Conservation (phyloP, 257 asterid species). For the Solanum raphanifolium region DNA sequence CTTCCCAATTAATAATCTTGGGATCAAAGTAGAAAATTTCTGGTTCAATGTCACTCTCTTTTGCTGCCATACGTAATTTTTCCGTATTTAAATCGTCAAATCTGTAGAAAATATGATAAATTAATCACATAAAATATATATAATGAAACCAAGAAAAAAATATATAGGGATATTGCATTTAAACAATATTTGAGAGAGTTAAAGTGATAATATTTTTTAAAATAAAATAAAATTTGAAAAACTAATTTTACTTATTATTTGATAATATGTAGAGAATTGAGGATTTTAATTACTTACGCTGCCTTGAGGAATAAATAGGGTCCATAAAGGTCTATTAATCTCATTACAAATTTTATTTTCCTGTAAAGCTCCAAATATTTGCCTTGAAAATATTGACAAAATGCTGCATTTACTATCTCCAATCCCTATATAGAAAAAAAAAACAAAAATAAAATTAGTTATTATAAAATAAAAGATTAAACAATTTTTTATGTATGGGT, state of each 20-base stretch:
- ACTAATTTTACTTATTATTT: background rate
- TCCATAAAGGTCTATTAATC: conserved; percentile 61
- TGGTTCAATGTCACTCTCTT: conserved; percentile 24
- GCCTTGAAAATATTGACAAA: conserved; percentile 60
- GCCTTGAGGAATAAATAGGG: conserved; percentile 83
- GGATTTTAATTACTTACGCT: conserved; percentile 38
- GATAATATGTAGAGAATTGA: background rate
- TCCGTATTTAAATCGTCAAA: conserved; percentile 73
- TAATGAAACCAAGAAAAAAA: background rate
- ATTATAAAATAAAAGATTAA: background rate
- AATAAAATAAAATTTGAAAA: background rate
- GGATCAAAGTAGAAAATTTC: conserved; percentile 62
- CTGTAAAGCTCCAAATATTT: conserved; percentile 33
- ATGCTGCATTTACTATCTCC: conserved; percentile 47
- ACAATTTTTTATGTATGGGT: background rate
- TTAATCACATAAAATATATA: background rate
- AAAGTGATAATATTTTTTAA: background rate
- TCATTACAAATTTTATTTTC: conserved; percentile 49
- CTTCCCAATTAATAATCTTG: conserved; percentile 61
- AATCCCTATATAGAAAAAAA: conserved; percentile 38
- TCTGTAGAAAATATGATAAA: conserved; percentile 21
- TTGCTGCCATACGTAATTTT: conserved; percentile 37
- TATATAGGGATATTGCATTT: background rate
- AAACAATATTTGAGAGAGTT: no score
- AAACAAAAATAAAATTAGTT: background rate